phyloP scores from a whole-genome alignment of 768 basidiomycete genomes.

The Pisolithus marmoratus region DNA sequence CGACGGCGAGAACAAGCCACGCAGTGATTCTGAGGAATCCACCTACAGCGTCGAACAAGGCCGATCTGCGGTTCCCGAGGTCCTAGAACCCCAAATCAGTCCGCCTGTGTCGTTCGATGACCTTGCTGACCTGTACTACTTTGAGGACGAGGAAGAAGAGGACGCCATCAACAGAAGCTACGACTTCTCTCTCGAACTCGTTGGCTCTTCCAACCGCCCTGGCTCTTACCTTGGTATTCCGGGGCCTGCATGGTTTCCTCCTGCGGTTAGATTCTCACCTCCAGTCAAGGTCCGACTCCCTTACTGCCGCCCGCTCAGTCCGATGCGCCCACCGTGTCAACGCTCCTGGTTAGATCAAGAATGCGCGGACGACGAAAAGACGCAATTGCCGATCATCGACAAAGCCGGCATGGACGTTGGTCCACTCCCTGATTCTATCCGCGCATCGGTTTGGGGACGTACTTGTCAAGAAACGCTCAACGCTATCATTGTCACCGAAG shows the following conservation, averaged over 20 bases:
- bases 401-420: no score
- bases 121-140: neutral
- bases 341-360: neutral
- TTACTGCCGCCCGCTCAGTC: neutral
- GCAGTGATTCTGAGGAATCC: neutral
- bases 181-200: constrained; percentile 1
- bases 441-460: no score
- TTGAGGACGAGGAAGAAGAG: neutral
- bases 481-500: no score
- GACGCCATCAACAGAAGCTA: constrained; percentile 1
- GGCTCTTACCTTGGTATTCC: constrained; percentile 5
- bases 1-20: neutral
- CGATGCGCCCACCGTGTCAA: neutral
- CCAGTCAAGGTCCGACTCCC: neutral
- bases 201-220: constrained; percentile 2
- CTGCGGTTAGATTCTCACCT: neutral
- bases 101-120: neutral
- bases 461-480: no score
- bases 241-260: neutral
- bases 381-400: no score
- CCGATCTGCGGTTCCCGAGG: neutral
- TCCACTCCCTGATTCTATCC: no score
- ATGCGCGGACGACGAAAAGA: neutral
- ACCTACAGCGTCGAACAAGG: neutral
- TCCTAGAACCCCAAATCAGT: neutral